Evolutionary conservation across 805 yeast genomes (phyloP), one percentile per base, ranked within the genome.

Genomic region (Saturnispora sanitii): DNA sequence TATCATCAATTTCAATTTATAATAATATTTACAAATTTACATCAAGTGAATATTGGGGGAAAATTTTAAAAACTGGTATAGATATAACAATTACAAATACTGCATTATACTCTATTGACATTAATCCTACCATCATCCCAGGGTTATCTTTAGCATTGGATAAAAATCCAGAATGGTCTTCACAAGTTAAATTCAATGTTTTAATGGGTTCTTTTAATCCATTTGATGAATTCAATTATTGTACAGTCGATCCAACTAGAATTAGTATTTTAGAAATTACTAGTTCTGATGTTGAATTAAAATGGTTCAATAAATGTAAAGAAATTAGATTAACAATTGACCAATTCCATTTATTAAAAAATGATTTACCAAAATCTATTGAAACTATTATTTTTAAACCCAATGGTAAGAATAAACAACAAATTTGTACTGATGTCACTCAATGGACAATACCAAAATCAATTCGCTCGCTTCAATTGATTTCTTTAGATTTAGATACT

Each of bases 21-120:
- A 39, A 39, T 23, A 39, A 39, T 23, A 26, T 39, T 23, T 39
- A 39, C 34, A 39, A 23, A 22, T 7, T 21, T 4, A 26, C 36
- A 4, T 11, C 13, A 5, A 22, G 30, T 6, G 13, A 12, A n/a
- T 16, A 39, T 21, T 39, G 42, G 42, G 20, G 13, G 11, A 18
- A 25, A 3, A 8, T 39, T 11, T 21, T 39, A 2, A 11, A 28
- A 20, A 16, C 25, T 11, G 36, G 36, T 2, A 20, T 20, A 11
- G n/a, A 28, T 2, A 9, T 39, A 4, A 20, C 15, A 15, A 32
- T 39, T 2, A 28, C n/a, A 16, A 39, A 39, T 18, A 39, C 42
- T 5, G 42, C 42, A 20, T 20, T 27, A 16, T 39, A 39, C 15
- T 33, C 42, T 2, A 27, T 26, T 22, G 33, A 27, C n/a, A 22